Evolutionary conservation across 1,284 basidiomycete species (phyloP), one percentile per base, ranked within the genome.

Genomic region (Boletus mariae): DNA sequence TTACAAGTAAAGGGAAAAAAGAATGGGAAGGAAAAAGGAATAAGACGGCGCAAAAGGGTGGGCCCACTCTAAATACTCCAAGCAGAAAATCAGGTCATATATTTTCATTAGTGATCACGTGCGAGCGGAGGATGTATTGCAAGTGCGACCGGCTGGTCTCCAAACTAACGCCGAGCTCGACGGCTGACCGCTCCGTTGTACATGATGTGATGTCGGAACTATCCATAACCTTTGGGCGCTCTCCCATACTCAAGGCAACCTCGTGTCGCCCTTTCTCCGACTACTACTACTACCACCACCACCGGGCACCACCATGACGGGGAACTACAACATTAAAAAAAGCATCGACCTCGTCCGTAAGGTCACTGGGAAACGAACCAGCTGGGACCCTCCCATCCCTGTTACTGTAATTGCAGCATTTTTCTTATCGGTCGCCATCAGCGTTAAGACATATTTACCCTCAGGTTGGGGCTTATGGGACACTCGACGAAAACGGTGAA

Each of bases 51-150:
- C 9, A 9, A 8, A 20, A 35, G 4, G 8, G 47, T 55, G 44
- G 50, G 5, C 17, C 60, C 54, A 53, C 60, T 60, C 51, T 49
- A 54, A 56, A 42, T 31, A 47, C 32, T 31, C 5, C 15, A 10
- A 2, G 41, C 15, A 28, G 13, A 29, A 62, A 59, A 60, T 60
- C 60, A 62, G 60, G 57, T 60, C 57, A 59, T 59, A 15, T 26
- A 44, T 44, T 42, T 42, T 42, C 41, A 4, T 20, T 13, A 26
- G 6, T 26, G 28, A 29, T 44, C 43, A 44, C 43, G 43, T 44
- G 41, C 12, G 13, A 15, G 12, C 6, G 41, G 13, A 41, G 17
- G 15, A 15, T 35, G 20, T 35, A 11, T 32, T 20, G 20, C 20
- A 20, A 20, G 17, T 20, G 17, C 17, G 17, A 20, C 17, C 2